These are phyloP conservation scores for Nakaseomyces nivariensis DNA, from an alignment of 1,139 yeast genomes.

Conservation along the genomic window DNA sequence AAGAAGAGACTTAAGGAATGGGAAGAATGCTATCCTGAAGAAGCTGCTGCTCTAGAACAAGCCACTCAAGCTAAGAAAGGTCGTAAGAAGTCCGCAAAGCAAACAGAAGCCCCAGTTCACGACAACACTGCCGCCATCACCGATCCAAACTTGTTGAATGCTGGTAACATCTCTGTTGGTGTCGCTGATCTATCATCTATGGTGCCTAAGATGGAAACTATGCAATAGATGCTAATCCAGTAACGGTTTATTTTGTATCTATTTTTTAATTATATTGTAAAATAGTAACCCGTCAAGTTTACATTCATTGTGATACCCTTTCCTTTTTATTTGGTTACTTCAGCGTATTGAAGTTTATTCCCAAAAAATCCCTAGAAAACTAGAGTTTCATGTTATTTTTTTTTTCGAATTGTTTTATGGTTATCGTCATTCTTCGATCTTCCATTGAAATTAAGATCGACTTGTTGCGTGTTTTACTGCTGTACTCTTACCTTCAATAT, in stretches of 20 bases:
- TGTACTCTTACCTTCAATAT: neutral
- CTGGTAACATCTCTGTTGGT: conserved; percentile 3
- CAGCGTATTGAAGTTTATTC: neutral
- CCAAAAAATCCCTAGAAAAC: neutral
- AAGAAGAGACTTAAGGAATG: conserved; percentile 29
- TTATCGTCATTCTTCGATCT: neutral
- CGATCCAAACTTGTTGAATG: conserved; percentile 1
- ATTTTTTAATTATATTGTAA: neutral
- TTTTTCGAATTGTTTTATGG: neutral
- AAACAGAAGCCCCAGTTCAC: neutral
- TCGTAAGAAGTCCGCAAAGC: conserved; percentile 2
- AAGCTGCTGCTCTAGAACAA: conserved; percentile 9
- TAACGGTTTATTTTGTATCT: neutral
- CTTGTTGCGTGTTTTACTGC: neutral
- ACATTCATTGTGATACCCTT: neutral
- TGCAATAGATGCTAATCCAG: neutral
- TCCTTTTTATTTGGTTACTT: neutral
- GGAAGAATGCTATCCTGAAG: conserved; percentile 29
- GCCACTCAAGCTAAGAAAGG: conserved; percentile 1
- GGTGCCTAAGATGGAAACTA: conserved; percentile 3
- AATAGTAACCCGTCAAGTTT: neutral
- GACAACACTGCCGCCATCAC: conserved; percentile 1
- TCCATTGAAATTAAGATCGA: neutral
- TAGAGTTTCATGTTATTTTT: neutral
- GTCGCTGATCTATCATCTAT: conserved; percentile 3